phyloP scores from a whole-genome alignment of 441 rosid species.

The Mallotus japonicus region DNA sequence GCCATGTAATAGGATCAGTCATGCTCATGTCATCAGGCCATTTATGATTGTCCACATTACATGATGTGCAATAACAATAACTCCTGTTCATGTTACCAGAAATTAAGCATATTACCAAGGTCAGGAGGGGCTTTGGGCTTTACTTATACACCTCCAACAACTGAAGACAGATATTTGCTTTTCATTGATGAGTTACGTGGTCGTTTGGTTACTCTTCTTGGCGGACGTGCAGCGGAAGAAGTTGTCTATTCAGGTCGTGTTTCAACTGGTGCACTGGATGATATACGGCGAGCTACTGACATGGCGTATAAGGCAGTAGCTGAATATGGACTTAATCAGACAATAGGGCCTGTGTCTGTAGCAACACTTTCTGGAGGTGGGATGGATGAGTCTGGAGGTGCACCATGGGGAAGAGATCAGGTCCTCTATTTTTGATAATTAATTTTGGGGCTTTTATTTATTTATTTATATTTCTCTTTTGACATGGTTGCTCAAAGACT shows the following conservation, averaged over 20 bases:
- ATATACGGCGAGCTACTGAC: conserved; percentile 91
- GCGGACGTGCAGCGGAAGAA: conserved; percentile 99
- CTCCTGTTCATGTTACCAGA: conserved; percentile 42
- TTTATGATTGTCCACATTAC: neutral
- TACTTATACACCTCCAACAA: conserved; percentile 79
- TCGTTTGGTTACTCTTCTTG: conserved; percentile 95
- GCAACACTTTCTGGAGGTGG: conserved; percentile 92
- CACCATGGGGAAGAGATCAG: conserved; percentile 94
- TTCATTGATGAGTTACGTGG: conserved; percentile 95
- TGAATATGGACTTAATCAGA: conserved; percentile 93
- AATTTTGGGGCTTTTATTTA: neutral
- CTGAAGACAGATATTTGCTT: conserved; percentile 87
- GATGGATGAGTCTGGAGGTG: conserved; percentile 69
- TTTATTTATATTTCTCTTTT: neutral
- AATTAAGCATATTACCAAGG: conserved; percentile 96
- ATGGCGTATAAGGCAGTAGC: conserved; percentile 98
- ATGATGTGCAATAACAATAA: conserved; percentile 12
- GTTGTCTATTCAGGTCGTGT: conserved; percentile 88
- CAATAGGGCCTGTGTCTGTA: conserved; percentile 82
- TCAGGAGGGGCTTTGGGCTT: conserved; percentile 97
- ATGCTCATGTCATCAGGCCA: neutral
- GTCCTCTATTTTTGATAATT: conserved; percentile 32
- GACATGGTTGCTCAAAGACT: conserved; percentile 13
- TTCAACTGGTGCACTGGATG: conserved; percentile 97
- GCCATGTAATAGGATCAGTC: neutral